These are phyloP conservation scores for Candida vartiovaarae DNA, from an alignment of 805 yeast genomes.

Conservation along the genomic window DNA sequence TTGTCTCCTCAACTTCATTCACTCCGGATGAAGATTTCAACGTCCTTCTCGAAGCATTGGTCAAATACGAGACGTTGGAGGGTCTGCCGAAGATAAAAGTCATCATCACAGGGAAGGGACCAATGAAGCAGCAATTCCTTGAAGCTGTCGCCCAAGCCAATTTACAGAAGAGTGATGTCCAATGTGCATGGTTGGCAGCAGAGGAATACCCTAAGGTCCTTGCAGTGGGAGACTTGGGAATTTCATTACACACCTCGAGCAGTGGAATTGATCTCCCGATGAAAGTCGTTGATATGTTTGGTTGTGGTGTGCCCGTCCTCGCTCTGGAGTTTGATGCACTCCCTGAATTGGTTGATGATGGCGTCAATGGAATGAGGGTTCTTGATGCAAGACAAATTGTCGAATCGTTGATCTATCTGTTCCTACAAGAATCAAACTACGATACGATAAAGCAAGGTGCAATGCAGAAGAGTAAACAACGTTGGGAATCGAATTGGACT, in stretches of 20 bases:
- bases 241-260: conserved; percentile 85
- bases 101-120: conserved; percentile 97
- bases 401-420: conserved; percentile 30
- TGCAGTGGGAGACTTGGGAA: conserved; percentile 76
- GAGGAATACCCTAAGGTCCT: conserved; percentile 76
- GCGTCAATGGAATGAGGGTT: conserved; percentile 63
- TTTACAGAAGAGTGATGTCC: conserved; percentile 45
- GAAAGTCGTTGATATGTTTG: conserved; percentile 95
- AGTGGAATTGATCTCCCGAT: conserved; percentile 94
- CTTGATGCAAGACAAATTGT: conserved; percentile 37
- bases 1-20: conserved; percentile 86
- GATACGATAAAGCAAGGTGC: conserved; percentile 60
- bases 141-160: conserved; percentile 36
- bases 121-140: conserved; percentile 52
- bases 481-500: conserved; percentile 81
- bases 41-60: conserved; percentile 61
- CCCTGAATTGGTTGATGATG: conserved; percentile 64
- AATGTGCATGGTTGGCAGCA: conserved; percentile 67
- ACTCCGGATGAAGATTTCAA: conserved; percentile 92
- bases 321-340: conserved; percentile 73
- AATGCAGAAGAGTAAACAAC: conserved; percentile 49
- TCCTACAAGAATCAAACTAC: conserved; percentile 29
- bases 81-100: conserved; percentile 46
- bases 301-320: conserved; percentile 89
- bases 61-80: conserved; percentile 33